Evolutionary conservation across 148 eudicot species (phyloP).

Genomic region (Nepenthes mirabilis): DNA sequence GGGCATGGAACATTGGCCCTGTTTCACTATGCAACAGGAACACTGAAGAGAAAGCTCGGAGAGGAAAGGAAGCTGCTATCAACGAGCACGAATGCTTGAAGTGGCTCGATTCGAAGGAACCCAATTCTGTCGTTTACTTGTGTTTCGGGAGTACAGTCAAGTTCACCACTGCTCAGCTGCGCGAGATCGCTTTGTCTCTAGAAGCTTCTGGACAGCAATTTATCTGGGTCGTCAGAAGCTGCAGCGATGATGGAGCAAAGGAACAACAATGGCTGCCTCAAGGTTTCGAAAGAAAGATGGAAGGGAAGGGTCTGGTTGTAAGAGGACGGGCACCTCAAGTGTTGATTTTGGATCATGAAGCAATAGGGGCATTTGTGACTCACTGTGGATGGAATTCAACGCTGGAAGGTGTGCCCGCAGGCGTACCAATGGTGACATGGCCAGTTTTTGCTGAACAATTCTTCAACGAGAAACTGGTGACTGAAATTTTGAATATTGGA

Average conservation of each 20-base stretch:
- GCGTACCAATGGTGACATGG: slow-evolving; percentile 27
- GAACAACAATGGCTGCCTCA: slow-evolving; percentile 8
- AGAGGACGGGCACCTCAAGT: slow-evolving; percentile 32
- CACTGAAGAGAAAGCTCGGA: slow-evolving; percentile 10
- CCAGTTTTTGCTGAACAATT: slow-evolving; percentile 20
- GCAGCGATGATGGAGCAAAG: background rate
- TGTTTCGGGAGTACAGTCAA: slow-evolving; percentile 19
- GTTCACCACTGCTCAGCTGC: slow-evolving; percentile 10
- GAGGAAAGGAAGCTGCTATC: slow-evolving; percentile 16
- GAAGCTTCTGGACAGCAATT: slow-evolving; percentile 19
- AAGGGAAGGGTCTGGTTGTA: slow-evolving; percentile 19
- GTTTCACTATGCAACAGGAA: slow-evolving; percentile 22
- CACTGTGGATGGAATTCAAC: slow-evolving; percentile 37
- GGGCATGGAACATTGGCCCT: slow-evolving; percentile 31
- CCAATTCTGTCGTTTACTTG: slow-evolving; percentile 19
- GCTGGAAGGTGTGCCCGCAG: slow-evolving; percentile 15
- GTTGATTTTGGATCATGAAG: slow-evolving; percentile 20
- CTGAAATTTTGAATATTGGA: slow-evolving; percentile 14
- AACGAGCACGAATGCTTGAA: slow-evolving; percentile 13
- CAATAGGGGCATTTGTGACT: slow-evolving; percentile 20
- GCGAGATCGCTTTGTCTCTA: slow-evolving; percentile 16
- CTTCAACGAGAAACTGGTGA: slow-evolving; percentile 19
- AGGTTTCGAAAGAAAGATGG: slow-evolving; percentile 13
- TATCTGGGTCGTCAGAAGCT: slow-evolving; percentile 21
- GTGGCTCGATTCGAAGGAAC: slow-evolving; percentile 20